Percentiles rank a stretch among this genome's conserved stretches.
Evolutionary conservation across 257 asterid species (phyloP).

Genomic region (Jasminum sambac): DNA sequence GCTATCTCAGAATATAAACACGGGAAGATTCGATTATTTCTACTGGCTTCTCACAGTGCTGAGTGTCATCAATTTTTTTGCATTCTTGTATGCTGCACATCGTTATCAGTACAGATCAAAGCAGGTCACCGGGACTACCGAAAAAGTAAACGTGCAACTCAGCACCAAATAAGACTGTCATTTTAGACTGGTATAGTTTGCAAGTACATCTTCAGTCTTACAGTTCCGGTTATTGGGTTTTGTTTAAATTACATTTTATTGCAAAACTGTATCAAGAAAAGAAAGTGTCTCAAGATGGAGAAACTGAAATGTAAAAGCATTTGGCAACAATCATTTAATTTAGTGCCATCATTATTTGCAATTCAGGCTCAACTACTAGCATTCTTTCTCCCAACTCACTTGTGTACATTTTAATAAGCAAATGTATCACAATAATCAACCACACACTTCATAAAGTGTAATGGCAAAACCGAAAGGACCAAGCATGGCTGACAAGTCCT

Average conservation of each 20-base stretch:
- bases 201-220: neutral
- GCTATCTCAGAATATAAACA: constrained; percentile 91
- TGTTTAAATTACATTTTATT: neutral
- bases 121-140: constrained; percentile 41
- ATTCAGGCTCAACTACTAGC: too few species aligned
- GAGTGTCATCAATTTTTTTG: constrained; percentile 80
- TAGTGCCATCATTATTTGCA: neutral
- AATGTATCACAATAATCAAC: too few species aligned
- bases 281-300: neutral
- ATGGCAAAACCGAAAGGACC: too few species aligned
- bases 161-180: constrained; percentile 19
- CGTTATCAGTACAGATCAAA: constrained; percentile 74
- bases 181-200: neutral
- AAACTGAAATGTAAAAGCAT: neutral
- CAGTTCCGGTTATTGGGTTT: neutral
- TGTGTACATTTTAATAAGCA: too few species aligned
- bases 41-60: constrained; percentile 84
- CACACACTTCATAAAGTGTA: too few species aligned
- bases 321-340: neutral
- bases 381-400: too few species aligned
- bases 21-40: constrained; percentile 78
- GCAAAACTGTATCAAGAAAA: neutral
- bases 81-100: constrained; percentile 68
- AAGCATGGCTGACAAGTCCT: too few species aligned
- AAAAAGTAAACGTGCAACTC: constrained; percentile 29